Conservation (phyloP, 2,329 filamentous ascomycete genomes). For the Fusarium floridanum region DNA sequence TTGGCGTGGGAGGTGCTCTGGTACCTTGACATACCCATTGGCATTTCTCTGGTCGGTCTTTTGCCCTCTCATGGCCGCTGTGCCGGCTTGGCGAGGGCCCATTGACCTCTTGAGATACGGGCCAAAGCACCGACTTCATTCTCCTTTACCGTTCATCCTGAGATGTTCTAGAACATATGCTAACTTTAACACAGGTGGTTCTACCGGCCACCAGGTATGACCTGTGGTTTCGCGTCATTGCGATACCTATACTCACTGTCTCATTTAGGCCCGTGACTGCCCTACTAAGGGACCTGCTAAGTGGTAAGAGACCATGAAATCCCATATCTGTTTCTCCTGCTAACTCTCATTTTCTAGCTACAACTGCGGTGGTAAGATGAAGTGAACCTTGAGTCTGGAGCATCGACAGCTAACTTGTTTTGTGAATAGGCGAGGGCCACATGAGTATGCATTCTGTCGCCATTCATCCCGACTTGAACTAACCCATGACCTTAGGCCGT, state of each 20-base stretch:
- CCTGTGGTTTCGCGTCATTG: slow-evolving; percentile 17
- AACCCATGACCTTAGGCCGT: slow-evolving; percentile 71
- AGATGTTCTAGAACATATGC: slow-evolving; percentile 10
- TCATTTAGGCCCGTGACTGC: slow-evolving; percentile 82
- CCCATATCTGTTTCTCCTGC: neutral
- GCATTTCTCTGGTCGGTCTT: slow-evolving; percentile 2
- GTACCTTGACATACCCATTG: slow-evolving; percentile 6
- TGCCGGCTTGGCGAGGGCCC: slow-evolving; percentile 10
- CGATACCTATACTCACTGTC: slow-evolving; percentile 23
- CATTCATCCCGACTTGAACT: slow-evolving; percentile 6
- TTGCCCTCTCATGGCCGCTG: slow-evolving; percentile 8
- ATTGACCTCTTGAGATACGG: neutral
- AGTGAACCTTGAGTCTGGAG: neutral
- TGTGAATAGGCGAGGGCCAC: slow-evolving; percentile 72
- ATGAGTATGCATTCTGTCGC: slow-evolving; percentile 73
- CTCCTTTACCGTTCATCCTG: neutral
- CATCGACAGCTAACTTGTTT: slow-evolving; percentile 43
- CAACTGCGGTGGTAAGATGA: slow-evolving; percentile 80
- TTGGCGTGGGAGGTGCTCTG: neutral
- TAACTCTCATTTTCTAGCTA: slow-evolving; percentile 68
- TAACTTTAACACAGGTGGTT: slow-evolving; percentile 69
- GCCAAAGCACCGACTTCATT: neutral
- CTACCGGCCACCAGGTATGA: slow-evolving; percentile 79
- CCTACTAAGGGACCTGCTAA: slow-evolving; percentile 86
- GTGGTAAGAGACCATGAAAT: slow-evolving; percentile 69